Evolutionary conservation across 1,284 basidiomycete genomes (phyloP), one percentile per base, ranked within the genome.

Genomic region (Phylloporus sp.): DNA sequence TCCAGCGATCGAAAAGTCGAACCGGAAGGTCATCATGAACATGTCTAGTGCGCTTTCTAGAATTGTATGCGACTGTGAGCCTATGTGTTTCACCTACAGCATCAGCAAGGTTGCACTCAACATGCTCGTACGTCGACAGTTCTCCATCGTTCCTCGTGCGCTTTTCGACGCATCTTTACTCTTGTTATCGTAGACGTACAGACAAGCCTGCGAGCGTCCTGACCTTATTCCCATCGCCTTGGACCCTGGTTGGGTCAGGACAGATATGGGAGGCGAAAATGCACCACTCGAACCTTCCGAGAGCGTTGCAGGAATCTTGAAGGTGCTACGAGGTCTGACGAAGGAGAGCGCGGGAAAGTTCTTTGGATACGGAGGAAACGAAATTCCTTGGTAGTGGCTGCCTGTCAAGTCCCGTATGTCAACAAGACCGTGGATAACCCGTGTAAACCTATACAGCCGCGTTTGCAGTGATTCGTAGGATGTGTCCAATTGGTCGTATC

Each of bases 11-110:
- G 76, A 78, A 64, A 73, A 71, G 56, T 71, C 77, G 40, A 69
- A 65, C 46, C 63, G 72, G 28, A 78, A 77, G 63, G 76, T 79
- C 18, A 72, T 81, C 40, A 63, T 80, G 52, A 80, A 82, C 69
- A 71, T 79, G 58, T 67, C 75, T 11, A 78, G 72, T 42, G 74
- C 73, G 34, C 65, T 80, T 7, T 77, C 72, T 5, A 81, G 80
- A 61, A 76, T 81, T 31, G 73, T 65, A 4, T 68, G 73, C 44
- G 68, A 78, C 59, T 66, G 51, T 42, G 74, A 74, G 10, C n/a
- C 63, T 6, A 71, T 68, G 59, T 60, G 59, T 42, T 63, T 76
- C 31, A 72, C 71, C 42, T 70, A 71, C 39, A 64, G 74, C 44
- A 72, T 79, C 62, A 76, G 72, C 67, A 79, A 80, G 68, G 67